Evolutionary conservation across 2,329 filamentous ascomycete species (phyloP), one percentile per base, ranked within the genome.

Genomic region (Fusarium denticulatum): DNA sequence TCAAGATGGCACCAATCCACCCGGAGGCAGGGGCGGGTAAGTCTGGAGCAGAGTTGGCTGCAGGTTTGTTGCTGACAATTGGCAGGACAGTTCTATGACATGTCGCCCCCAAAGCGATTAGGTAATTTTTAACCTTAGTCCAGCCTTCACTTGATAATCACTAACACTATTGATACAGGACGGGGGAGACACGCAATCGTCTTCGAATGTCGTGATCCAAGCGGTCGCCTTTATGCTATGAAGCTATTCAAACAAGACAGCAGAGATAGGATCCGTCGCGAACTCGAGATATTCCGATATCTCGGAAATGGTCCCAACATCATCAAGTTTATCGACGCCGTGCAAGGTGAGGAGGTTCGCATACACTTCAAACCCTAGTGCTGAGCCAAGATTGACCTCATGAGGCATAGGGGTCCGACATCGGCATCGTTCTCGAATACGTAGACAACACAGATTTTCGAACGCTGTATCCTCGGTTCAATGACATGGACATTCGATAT

Each of bases 351-450:
- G 7, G 64, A 59, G 47, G 69, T 72, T 26, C 8, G 49, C n/a
- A 28, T 20, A 0, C 2, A 13, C 26, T 6, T 7, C 7, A 16
- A 28, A 16, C 9, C 28, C 4, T 3, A 6, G 11, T 15, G 6
- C n/a, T 22, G 28, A 40, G 18, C 4, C 13, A 2, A 2, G 2
- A 13, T 30, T 45, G 22, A 67, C 4, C 0, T 10, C 4, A 0
- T 22, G 22, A 15, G 3, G 11, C 9, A n/a, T 8, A 72, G 69
- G 64, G 60, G 16, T 37, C 15, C 9, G 28, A 69, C 28, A 28
- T 72, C 2, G 69, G 69, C 4, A 30, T 72, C 18, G 43, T 72
- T 2, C 64, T 72, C 0, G 69, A 72, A 30, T 69, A 69, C 14
- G 24, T 72, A 15, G 34, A 69, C 2, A 60, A 60, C 30, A 57